Evolutionary conservation across 192 early-diverging fungal genomes (phyloP).

Genomic region (Rhizophagus clarus): DNA sequence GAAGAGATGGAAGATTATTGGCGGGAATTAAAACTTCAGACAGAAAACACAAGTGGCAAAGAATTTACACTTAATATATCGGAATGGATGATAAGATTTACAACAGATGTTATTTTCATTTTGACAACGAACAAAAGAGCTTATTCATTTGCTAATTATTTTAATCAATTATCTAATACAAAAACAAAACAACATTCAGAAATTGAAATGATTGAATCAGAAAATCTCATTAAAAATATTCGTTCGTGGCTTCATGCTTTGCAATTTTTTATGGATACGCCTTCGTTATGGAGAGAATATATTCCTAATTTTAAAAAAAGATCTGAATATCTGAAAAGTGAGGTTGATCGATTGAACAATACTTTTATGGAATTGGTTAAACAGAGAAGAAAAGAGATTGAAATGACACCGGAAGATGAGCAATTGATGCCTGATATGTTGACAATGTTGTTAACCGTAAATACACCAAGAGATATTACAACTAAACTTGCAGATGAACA

Average conservation of each 20-base stretch:
- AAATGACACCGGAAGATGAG: neutral
- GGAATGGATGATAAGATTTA: constrained; percentile 12
- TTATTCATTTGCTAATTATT: constrained; percentile 18
- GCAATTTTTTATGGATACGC: constrained; percentile 21
- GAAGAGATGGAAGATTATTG: constrained; percentile 28
- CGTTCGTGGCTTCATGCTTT: neutral
- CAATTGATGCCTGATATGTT: constrained; percentile 11
- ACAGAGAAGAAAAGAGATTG: constrained; percentile 21
- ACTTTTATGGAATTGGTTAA: neutral
- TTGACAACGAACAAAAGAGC: neutral
- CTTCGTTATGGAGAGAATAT: constrained; percentile 2
- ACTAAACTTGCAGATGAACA: neutral
- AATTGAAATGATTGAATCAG: neutral
- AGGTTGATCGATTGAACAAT: neutral
- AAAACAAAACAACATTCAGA: constrained; percentile 3
- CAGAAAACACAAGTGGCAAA: neutral
- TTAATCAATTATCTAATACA: neutral
- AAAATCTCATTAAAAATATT: constrained; percentile 18
- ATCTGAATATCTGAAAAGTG: neutral
- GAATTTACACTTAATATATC: constrained; percentile 7
- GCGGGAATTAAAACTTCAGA: neutral
- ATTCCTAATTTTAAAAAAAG: neutral
- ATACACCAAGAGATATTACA: constrained; percentile 22
- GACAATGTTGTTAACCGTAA: constrained; percentile 22
- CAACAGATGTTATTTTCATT: neutral